Evolutionary conservation across 1,139 yeast genomes (phyloP).

Genomic region (Kodamaea fungicola): DNA sequence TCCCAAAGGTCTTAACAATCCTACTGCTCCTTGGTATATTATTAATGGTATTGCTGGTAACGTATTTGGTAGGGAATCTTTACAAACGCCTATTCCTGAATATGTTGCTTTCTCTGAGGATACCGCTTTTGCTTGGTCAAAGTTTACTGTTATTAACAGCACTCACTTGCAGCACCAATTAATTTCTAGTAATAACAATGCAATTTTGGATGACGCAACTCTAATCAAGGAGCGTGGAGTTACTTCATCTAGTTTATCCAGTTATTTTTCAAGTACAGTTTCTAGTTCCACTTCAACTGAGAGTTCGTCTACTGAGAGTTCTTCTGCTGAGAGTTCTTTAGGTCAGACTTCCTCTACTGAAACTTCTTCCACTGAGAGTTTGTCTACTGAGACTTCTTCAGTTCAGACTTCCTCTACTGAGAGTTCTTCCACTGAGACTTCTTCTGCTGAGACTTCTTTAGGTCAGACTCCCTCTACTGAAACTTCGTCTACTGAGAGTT

Average conservation of each 20-base stretch:
- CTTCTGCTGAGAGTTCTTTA: neutral
- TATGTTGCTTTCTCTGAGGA: slow-evolving; percentile 5
- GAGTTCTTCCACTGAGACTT: too few relatives aligned
- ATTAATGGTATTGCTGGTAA: slow-evolving; percentile 8
- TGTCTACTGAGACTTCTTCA: too few relatives aligned
- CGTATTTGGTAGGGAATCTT: slow-evolving; percentile 4
- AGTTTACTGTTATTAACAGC: slow-evolving; percentile 5
- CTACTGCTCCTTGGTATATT: slow-evolving; percentile 7
- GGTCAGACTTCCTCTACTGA: slow-evolving; percentile 2
- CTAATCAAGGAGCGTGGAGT: slow-evolving; percentile 4
- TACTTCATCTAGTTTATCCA: neutral
- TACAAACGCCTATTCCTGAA: slow-evolving; percentile 1
- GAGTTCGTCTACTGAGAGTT: slow-evolving; percentile 1
- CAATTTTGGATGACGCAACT: slow-evolving; percentile 5
- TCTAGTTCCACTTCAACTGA: slow-evolving; percentile 1
- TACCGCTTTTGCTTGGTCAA: slow-evolving; percentile 6
- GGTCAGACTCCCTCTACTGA: too few relatives aligned
- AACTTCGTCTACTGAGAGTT: too few relatives aligned
- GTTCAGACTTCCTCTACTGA: too few relatives aligned
- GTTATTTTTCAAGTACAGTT: neutral
- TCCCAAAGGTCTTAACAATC: slow-evolving; percentile 7
- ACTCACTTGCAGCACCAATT: slow-evolving; percentile 6
- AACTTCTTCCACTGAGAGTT: neutral
- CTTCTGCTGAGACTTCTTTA: too few relatives aligned
- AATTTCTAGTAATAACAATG: slow-evolving; percentile 4